Evolutionary conservation across 2,329 filamentous ascomycete genomes (phyloP).

Genomic region (Gnomoniopsis smithogilvyi): DNA sequence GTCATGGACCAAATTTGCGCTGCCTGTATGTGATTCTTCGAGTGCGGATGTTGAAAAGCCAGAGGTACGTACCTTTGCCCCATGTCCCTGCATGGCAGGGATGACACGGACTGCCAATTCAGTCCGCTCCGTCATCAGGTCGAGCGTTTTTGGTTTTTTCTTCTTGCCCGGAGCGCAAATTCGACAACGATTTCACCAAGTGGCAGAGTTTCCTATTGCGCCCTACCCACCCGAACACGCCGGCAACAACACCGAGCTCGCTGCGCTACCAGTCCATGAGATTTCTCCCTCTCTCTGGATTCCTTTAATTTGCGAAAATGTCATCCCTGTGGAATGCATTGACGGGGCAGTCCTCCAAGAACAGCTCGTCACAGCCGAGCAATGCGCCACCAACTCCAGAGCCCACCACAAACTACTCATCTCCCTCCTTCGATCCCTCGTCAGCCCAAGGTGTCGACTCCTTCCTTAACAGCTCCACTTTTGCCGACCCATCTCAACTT

Average conservation of each 20-base stretch:
- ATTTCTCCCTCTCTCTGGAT: slow-evolving; percentile 1
- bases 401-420: slow-evolving; percentile 48
- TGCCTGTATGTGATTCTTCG: too few species aligned
- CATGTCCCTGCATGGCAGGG: too few species aligned
- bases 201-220: too few species aligned
- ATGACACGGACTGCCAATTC: too few species aligned
- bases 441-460: slow-evolving; percentile 78
- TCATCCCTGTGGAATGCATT: slow-evolving; percentile 60
- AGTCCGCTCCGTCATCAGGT: too few species aligned
- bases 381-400: slow-evolving; percentile 43
- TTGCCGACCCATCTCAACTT: slow-evolving; percentile 82
- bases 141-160: too few species aligned
- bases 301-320: slow-evolving; percentile 35
- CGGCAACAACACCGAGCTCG: background rate
- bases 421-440: slow-evolving; percentile 65
- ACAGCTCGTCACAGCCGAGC: slow-evolving; percentile 35
- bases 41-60: too few species aligned
- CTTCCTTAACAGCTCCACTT: slow-evolving; percentile 73
- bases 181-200: too few species aligned
- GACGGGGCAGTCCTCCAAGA: slow-evolving; percentile 53
- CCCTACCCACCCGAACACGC: background rate
- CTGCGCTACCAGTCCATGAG: background rate
- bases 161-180: too few species aligned
- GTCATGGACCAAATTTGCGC: background rate
- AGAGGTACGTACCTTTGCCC: too few species aligned